Base-by-base conservation (phyloP, 306 rosid genomes). In the Aeschynomene evenia region DNA sequence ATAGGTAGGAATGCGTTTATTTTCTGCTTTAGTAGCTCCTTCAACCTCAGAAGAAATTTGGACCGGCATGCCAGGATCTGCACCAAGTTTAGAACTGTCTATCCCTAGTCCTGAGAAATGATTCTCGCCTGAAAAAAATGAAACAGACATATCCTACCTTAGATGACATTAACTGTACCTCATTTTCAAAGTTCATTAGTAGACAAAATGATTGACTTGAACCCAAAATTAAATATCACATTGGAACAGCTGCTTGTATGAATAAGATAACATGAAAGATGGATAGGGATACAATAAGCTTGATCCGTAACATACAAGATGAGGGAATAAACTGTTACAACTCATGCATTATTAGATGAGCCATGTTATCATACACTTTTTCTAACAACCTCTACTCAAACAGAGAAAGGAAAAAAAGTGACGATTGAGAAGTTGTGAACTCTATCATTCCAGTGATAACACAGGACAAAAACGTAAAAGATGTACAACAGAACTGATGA, bases 1-100 rank as follows among this genome's bases (percentile, higher is more conserved):
- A 67, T 76, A 94, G 9, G 86, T 82, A 74, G 83, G 80, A 34
- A 79, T 65, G 20, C 55, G 39, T 28, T 58, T 80, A 66, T 70
- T 84, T 79, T 52, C 87, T 40, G 56, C 79, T 59, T 80, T 72
- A 29, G 82, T 63, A 71, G 89, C 58, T 60, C 70, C 81, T 83
- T 84, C 88, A 37, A 26, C 82, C 22, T 70, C 85, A 4, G 95
- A 82, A 68, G 86, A 63, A 76, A 81, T 69, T 71, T 80, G 86
- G 1, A 45, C 68, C 49, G 89, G 76, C 86, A 85, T 48, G 61
- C 97, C 98, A 48, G 98, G 97, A 85, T 94, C 98, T 23, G 87
- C 87, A 49, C 96, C 92, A 57, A 91, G 83, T 84, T 84, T 87
- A 60, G 96, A 84, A 80, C 91, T 79, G 71, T 91, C 90, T 67